phyloP scores from a whole-genome alignment of 768 basidiomycete genomes.

The Leccinum truebloodii region DNA sequence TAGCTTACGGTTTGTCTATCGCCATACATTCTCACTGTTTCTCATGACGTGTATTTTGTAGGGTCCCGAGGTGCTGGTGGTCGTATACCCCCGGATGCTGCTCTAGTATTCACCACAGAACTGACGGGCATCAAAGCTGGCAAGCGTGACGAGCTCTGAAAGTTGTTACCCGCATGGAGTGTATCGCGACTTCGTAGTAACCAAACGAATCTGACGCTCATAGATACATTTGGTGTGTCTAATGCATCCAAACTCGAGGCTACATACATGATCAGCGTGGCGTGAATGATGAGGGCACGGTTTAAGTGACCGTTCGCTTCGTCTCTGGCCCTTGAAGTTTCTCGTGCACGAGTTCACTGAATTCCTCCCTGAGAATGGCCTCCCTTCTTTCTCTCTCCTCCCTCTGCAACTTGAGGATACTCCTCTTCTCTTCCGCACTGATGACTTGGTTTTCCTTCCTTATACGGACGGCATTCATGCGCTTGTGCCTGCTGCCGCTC shows the following conservation, averaged over 20 bases:
- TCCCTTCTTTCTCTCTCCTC: constrained; percentile 95
- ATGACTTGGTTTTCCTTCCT: constrained; percentile 99
- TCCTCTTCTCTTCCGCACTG: constrained; percentile 96
- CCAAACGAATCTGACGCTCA: neutral
- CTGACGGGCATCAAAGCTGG: constrained; percentile 60
- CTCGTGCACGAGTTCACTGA: constrained; percentile 79
- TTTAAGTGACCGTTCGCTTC: constrained; percentile 21
- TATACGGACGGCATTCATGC: constrained; percentile 99
- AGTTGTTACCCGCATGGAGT: neutral
- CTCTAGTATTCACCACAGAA: constrained; percentile 86
- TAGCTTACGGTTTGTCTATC: constrained; percentile 75
- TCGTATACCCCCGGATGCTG: constrained; percentile 77
- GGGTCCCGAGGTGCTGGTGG: constrained; percentile 74
- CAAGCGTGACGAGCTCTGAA: constrained; percentile 57
- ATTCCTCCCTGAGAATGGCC: constrained; percentile 84
- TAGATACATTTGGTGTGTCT: neutral
- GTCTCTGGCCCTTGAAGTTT: constrained; percentile 57
- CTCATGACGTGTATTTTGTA: constrained; percentile 28
- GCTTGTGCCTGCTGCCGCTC: constrained; percentile 90
- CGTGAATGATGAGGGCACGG: neutral
- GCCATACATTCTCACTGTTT: neutral
- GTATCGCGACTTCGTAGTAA: neutral
- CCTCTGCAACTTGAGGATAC: constrained; percentile 90
- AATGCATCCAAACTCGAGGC: neutral
- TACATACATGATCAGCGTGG: neutral